Evolutionary conservation across 306 rosid species (phyloP), one percentile per base, ranked within the genome.

Genomic region (Vigna hirtella): DNA sequence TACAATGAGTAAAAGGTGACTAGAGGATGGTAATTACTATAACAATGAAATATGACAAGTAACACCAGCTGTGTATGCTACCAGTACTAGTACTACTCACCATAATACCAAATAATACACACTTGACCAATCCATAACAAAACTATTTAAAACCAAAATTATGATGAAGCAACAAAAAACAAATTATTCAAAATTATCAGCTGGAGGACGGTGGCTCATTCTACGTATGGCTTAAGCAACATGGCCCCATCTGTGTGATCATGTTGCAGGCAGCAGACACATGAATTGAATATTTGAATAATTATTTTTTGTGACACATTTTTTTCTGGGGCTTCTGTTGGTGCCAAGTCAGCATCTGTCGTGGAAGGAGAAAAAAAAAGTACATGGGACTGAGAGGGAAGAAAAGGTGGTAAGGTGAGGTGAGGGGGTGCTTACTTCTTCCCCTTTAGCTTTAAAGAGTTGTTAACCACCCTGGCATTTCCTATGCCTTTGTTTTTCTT

Each of bases 271-370:
- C 84, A n/a, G 62, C 83, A 77, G 32, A 66, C 50, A 82, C 73
- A 77, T 20, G 51, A 62, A 62, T 81, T 68, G 36, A 65, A 74
- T 66, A 68, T 78, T 78, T 65, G 56, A 40, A 77, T 34, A 11
- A 64, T 16, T 70, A 65, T 11, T 62, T 2, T 66, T 20, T 32
- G 36, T 4, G 13, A 14, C 38, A 18, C 11, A 24, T 61, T 30
- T 79, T 26, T 12, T 61, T 22, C 49, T 75, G 73, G 70, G 52
- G 73, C 45, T 43, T 72, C 66, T 76, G 58, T 55, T 20, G 76
- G 72, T 79, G 89, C 90, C 93, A 88, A 18, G 86, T 91, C 90
- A 88, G 83, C 91, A 82, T 82, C 86, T 83, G 56, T 70, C 72
- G 84, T 87, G 90, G 89, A 84, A 81, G 77, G 58, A 81, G 40